phyloP scores from a whole-genome alignment of 768 basidiomycete genomes.

The Kondoa malvinella region DNA sequence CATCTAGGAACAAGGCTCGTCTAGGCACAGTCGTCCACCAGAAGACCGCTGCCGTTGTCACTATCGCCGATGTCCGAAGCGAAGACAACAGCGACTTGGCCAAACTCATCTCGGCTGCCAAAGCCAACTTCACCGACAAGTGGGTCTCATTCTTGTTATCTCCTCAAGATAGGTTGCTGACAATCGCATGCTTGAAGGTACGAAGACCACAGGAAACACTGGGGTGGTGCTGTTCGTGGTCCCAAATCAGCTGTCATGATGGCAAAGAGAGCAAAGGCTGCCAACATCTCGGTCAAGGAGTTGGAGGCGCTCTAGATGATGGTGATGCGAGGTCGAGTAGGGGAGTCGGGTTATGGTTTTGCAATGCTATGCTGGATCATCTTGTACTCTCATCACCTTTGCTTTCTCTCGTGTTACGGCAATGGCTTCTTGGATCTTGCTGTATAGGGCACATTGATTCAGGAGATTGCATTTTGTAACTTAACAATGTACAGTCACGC shows the following conservation, averaged over 20 bases:
- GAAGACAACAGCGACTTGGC: slow-evolving; percentile 88
- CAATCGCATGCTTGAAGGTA: slow-evolving; percentile 46
- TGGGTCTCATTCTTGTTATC: neutral
- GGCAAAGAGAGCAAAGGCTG: slow-evolving; percentile 11
- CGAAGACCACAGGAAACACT: slow-evolving; percentile 73
- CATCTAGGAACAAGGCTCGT: slow-evolving; percentile 59
- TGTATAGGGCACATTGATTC: too few species aligned
- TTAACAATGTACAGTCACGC: too few species aligned
- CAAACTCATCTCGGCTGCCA: slow-evolving; percentile 77
- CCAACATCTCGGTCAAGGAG: neutral
- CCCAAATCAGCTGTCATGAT: slow-evolving; percentile 43
- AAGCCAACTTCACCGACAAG: slow-evolving; percentile 80
- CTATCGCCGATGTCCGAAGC: slow-evolving; percentile 80
- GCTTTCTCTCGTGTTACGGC: too few species aligned
- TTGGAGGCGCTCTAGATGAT: neutral
- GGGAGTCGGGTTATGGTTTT: too few species aligned
- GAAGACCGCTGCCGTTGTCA: slow-evolving; percentile 82
- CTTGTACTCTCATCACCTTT: too few species aligned
- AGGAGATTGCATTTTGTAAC: too few species aligned
- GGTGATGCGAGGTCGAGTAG: too few species aligned
- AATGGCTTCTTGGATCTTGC: too few species aligned
- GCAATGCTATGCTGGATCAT: too few species aligned
- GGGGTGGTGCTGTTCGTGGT: slow-evolving; percentile 93
- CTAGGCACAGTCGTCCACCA: slow-evolving; percentile 96
- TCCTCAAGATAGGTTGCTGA: neutral